Evolutionary conservation across 208 protist genomes (phyloP).

Genomic region (Tetramitus jugosus): DNA sequence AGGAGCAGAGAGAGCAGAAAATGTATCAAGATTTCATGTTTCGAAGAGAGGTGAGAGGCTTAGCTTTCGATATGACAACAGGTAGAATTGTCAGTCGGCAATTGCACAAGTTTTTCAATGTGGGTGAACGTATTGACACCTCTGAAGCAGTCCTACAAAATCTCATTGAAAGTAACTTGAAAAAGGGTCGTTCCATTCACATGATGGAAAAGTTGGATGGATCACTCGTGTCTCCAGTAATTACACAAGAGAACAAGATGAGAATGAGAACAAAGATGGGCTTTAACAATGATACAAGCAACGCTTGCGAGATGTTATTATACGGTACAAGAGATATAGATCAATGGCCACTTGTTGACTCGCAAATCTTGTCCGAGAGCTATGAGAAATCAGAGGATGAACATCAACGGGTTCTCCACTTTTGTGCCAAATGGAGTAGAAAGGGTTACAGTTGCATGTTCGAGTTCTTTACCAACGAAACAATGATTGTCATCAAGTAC

Average conservation of each 20-base stretch:
- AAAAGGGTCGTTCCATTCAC: neutral
- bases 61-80: constrained; percentile 1
- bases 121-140: neutral
- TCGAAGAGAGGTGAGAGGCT: constrained; percentile 11
- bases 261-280: constrained; percentile 6
- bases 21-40: no score
- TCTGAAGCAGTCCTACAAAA: neutral
- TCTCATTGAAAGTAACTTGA: neutral
- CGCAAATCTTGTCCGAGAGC: no score
- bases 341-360: no score
- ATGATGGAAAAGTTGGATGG: constrained; percentile 18
- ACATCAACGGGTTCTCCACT: neutral
- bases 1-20: no score
- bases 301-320: neutral
- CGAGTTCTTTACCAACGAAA: neutral
- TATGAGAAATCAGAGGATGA: neutral
- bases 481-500: neutral
- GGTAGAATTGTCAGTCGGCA: neutral
- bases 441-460: constrained; percentile 13
- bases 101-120: constrained; percentile 21
- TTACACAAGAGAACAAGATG: neutral
- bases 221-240: neutral
- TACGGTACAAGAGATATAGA: neutral
- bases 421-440: neutral
- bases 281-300: neutral